Evolutionary conservation across 192 early-diverging fungal species (phyloP).

Genomic region (Entrophospora sp.): DNA sequence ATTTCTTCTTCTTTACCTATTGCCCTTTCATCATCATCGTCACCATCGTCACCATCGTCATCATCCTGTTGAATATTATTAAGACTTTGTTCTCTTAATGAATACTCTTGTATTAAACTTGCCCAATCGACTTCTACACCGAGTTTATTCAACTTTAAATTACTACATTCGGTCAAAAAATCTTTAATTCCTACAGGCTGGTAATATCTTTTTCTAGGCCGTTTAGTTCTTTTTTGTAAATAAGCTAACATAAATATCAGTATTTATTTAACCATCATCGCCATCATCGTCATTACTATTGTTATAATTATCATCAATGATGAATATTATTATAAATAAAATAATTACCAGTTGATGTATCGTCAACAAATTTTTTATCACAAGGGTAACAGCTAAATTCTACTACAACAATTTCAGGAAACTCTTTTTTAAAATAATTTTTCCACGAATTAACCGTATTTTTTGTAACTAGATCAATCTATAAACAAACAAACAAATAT

Average conservation of each 20-base stretch:
- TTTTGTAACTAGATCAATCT: conserved; percentile 77
- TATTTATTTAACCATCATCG: conserved; percentile 24
- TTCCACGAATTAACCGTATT: conserved; percentile 74
- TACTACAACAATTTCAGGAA: conserved; percentile 64
- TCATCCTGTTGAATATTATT: conserved; percentile 22
- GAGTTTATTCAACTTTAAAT: conserved; percentile 52
- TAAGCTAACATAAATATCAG: conserved; percentile 34
- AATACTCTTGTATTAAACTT: conserved; percentile 42
- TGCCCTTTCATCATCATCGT: conserved; percentile 20
- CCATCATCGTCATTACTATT: conserved; percentile 19
- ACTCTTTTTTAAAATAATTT: conserved; percentile 64
- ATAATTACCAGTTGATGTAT: conserved; percentile 42
- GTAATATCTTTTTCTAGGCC: conserved; percentile 46
- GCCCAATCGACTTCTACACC: conserved; percentile 71
- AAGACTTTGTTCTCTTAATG: conserved; percentile 19
- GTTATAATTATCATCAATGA: no score
- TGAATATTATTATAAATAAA: no score
- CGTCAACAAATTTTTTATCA: conserved; percentile 43
- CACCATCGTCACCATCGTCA: conserved; percentile 20
- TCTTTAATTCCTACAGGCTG: conserved; percentile 59
- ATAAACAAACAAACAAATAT: background rate
- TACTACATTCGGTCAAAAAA: conserved; percentile 61
- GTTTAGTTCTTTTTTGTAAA: conserved; percentile 43
- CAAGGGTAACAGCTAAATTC: conserved; percentile 72
- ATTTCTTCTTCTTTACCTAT: conserved; percentile 25